phyloP scores from a whole-genome alignment of 805 yeast genomes.

The Metschnikowia picachoensis region DNA sequence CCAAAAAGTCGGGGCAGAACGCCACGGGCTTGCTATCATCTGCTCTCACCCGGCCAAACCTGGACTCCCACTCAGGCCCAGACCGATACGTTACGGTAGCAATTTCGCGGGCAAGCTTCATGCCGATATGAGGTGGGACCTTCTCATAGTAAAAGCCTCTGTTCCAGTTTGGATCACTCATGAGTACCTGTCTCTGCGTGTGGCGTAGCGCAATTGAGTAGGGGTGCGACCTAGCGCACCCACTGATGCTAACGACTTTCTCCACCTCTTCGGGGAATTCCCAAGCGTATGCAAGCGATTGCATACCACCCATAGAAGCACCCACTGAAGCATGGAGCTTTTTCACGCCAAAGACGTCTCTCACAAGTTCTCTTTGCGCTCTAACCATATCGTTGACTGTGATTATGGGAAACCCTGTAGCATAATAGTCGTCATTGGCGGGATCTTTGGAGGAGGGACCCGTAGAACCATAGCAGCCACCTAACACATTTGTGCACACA shows the following conservation, averaged over 20 bases:
- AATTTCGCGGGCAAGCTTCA: slow-evolving; percentile 90
- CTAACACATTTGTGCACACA: slow-evolving; percentile 86
- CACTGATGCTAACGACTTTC: slow-evolving; percentile 76
- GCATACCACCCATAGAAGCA: slow-evolving; percentile 99
- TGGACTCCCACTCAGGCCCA: slow-evolving; percentile 95
- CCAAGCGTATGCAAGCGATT: slow-evolving; percentile 79
- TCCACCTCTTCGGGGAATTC: slow-evolving; percentile 77
- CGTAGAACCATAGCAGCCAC: slow-evolving; percentile 93
- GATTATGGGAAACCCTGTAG: slow-evolving; percentile 82
- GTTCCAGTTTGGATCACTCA: slow-evolving; percentile 95
- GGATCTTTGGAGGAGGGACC: slow-evolving; percentile 87
- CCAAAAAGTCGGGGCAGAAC: slow-evolving; percentile 86
- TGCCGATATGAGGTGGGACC: slow-evolving; percentile 89
- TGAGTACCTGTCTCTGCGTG: slow-evolving; percentile 86
- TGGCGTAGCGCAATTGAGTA: slow-evolving; percentile 91
- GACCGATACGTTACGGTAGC: slow-evolving; percentile 93
- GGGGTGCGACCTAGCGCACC: slow-evolving; percentile 93
- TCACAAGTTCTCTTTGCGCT: slow-evolving; percentile 72
- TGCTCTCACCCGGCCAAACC: slow-evolving; percentile 86
- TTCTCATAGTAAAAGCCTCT: slow-evolving; percentile 79
- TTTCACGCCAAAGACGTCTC: slow-evolving; percentile 55
- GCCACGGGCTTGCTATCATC: slow-evolving; percentile 80
- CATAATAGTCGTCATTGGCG: slow-evolving; percentile 61
- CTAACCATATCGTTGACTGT: slow-evolving; percentile 88
- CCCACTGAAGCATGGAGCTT: slow-evolving; percentile 80